Evolutionary conservation across 805 yeast species (phyloP), one percentile per base, ranked within the genome.

Genomic region (Blastobotrys parvus): DNA sequence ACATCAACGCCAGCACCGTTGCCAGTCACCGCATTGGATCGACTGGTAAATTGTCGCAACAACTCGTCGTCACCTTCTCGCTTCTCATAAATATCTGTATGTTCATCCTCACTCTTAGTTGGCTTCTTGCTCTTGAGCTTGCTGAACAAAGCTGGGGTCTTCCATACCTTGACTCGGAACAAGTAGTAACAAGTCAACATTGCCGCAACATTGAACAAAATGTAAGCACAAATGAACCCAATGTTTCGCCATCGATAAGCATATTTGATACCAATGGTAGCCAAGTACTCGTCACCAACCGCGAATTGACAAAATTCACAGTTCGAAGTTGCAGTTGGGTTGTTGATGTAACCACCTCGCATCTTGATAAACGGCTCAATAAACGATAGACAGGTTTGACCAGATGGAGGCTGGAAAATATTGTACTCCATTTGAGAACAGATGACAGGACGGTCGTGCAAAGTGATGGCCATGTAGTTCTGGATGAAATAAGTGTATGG

Each of bases 401-500:
- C 87, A 10, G 51, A 45, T 7, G 83, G 81, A 1, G 85, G 79
- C 27, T 64, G 56, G 46, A 77, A 60, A 41, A 64, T 62, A 27
- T 72, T 69, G 56, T 72, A 64, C 55, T 82, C 90, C 13, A 51
- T 48, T 2, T 45, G 48, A 5, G 62, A 48, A 59, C 89, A 82
- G 11, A 45, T 54, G 10, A 83, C 80, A 30, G 61, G 57, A 48
- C 74, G 67, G 31, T 69, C 71, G 50, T 80, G 80, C 51, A 71
- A 63, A 41, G 71, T 68, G 23, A 58, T 62, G 20, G 64, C 68
- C 35, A 78, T 65, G 47, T 81, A 66, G 41, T 75, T 68, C 49
- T 75, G 77, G 45, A 84, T 66, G 59, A 80, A 75, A 57, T 85
- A 85, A 1, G 90, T 82, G 62, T 73, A 72, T 4, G 71, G 94